phyloP scores from a whole-genome alignment of 192 early-diverging fungal species.

The Backusella tarrabulga region DNA sequence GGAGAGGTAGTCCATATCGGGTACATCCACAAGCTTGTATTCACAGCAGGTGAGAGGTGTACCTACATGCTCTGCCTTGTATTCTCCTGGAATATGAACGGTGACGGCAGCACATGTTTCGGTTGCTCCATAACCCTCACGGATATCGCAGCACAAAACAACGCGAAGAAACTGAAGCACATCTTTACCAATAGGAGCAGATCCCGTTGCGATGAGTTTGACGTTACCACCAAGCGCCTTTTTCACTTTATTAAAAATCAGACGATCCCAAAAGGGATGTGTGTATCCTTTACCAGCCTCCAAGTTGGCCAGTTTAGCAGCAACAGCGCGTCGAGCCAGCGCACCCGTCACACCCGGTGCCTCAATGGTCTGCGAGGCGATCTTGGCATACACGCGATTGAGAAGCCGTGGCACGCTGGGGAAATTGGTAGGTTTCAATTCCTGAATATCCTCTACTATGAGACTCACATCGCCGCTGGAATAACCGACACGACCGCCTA shows the following conservation, averaged over 20 bases:
- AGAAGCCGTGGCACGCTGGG: slow-evolving; percentile 87
- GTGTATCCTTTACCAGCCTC: slow-evolving; percentile 55
- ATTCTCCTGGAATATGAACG: slow-evolving; percentile 44
- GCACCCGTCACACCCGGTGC: slow-evolving; percentile 56
- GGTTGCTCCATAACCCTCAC: slow-evolving; percentile 57
- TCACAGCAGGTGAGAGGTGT: slow-evolving; percentile 61
- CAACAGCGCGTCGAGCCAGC: slow-evolving; percentile 59
- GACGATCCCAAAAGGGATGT: slow-evolving; percentile 80
- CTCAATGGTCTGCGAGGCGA: slow-evolving; percentile 50
- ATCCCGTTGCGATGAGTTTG: slow-evolving; percentile 63
- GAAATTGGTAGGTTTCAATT: slow-evolving; percentile 81
- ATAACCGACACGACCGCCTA: slow-evolving; percentile 77
- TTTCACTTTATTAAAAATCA: slow-evolving; percentile 87
- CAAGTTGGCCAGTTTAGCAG: slow-evolving; percentile 60
- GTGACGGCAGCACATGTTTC: slow-evolving; percentile 45
- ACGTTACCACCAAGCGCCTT: slow-evolving; percentile 77
- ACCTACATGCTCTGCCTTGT: slow-evolving; percentile 64
- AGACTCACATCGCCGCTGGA: slow-evolving; percentile 60
- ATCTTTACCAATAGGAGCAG: slow-evolving; percentile 66
- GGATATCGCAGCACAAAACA: slow-evolving; percentile 61
- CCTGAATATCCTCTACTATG: slow-evolving; percentile 80
- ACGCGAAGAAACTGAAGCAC: slow-evolving; percentile 69
- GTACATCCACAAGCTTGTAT: slow-evolving; percentile 84
- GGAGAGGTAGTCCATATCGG: slow-evolving; percentile 81
- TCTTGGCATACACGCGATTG: slow-evolving; percentile 81